Evolutionary conservation across 1,284 basidiomycete species (phyloP), one percentile per base, ranked within the genome.

Genomic region (Ganoderma meredithae): DNA sequence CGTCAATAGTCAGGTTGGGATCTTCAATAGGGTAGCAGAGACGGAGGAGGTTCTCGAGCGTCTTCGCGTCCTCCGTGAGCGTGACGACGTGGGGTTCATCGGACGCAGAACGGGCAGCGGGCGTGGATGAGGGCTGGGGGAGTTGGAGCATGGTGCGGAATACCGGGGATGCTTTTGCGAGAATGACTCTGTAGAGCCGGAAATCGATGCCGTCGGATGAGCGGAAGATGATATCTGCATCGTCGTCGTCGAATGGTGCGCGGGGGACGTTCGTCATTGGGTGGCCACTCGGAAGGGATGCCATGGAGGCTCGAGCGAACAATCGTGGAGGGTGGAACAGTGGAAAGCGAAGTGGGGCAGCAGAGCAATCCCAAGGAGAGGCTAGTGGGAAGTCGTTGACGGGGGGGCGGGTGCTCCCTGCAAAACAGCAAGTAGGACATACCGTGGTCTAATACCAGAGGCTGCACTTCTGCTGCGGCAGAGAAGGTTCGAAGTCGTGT

Each of bases 41-140:
- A 63, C 83, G 82, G 12, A 90, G 80, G 9, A 90, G 75, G 15
- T 78, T 74, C 67, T 88, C 84, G 44, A 90, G 80, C 0, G 83
- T 85, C 33, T 78, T 68, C 3, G 81, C 76, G 49, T 85, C 83
- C 71, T 90, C 88, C 3, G 68, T 61, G 31, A 71, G 59, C 22
- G 36, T 4, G 13, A 72, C 64, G n/a, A 69, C 56, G 10, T 65
- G 65, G n/a, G 63, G 56, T n/a, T 62, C 33, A 17, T n/a, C 49
- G 0, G 27, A 13, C 43, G n/a, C 3, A 19, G 9, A 4, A 4
- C 7, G 39, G 27, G 17, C 3, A 19, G 43, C 12, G 9, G 88
- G 86, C 7, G 60, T 17, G 9, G 88, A 86, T 7, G 60, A 31
- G 33, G 43, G 33, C 17, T 44, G 19, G n/a, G 66, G 66, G 25